Percentiles rank a stretch among this genome's conserved stretches.
Evolutionary conservation across 2,329 filamentous ascomycete species (phyloP).

Genomic region (Cordyceps fumosorosea): DNA sequence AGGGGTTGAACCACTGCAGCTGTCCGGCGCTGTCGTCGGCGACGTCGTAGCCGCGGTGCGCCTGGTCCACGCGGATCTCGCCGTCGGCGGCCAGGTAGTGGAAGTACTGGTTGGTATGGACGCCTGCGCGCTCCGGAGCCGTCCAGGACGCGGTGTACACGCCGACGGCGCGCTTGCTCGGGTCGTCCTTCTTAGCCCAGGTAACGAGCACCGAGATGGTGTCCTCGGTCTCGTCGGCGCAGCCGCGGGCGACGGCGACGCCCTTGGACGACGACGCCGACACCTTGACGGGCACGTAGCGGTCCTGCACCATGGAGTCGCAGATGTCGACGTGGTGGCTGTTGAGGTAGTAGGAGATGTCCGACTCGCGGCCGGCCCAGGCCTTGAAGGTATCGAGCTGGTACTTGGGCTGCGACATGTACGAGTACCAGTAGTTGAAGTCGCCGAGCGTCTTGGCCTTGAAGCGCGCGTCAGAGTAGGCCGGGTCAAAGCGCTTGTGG

Average conservation of each 20-base stretch:
- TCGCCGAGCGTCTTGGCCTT: conserved; percentile 73
- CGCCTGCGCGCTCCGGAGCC: conserved; percentile 82
- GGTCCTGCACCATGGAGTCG: conserved; percentile 76
- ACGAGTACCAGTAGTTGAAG: conserved; percentile 98
- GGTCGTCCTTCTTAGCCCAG: conserved; percentile 69
- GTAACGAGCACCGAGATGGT: conserved; percentile 88
- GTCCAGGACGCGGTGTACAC: conserved; percentile 96
- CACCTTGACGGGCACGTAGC: conserved; percentile 70
- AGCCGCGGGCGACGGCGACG: conserved; percentile 71
- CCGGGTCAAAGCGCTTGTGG: conserved; percentile 93
- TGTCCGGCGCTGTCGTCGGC: conserved; percentile 69
- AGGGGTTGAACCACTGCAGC: conserved; percentile 86
- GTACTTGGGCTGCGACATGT: conserved; percentile 90
- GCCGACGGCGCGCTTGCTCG: conserved; percentile 67
- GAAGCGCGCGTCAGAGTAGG: conserved; percentile 80
- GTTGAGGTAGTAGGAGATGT: conserved; percentile 96
- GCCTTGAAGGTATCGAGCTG: conserved; percentile 93
- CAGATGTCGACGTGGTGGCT: conserved; percentile 89
- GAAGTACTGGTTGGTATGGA: conserved; percentile 97
- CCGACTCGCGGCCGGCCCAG: conserved; percentile 85
- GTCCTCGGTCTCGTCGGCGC: conserved; percentile 76
- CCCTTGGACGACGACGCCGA: conserved; percentile 73
- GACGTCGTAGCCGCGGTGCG: conserved; percentile 89
- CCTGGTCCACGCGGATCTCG: conserved; percentile 86
- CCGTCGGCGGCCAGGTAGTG: conserved; percentile 83